Evolutionary conservation across 345 rosid genomes (phyloP).

Genomic region (Sonneratia caseolaris): DNA sequence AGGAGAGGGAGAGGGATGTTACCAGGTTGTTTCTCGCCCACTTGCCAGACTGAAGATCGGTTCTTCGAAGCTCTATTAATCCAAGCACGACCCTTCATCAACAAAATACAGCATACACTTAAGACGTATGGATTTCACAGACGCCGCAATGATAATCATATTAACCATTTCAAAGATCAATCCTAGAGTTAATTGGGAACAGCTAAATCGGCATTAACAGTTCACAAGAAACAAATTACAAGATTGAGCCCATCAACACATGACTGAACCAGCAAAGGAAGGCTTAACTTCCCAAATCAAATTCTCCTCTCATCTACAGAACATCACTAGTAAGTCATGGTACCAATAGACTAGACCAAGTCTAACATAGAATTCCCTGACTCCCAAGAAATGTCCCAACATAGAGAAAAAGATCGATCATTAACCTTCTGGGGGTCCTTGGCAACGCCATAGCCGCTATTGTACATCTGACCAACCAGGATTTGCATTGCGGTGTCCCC

Average conservation of each 20-base stretch:
- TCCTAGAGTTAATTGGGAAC: background rate
- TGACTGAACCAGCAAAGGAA: background rate
- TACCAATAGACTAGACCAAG: background rate
- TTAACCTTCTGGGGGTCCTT: slow-evolving; percentile 61
- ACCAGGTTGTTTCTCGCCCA: slow-evolving; percentile 63
- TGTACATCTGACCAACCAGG: slow-evolving; percentile 82
- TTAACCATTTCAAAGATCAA: background rate
- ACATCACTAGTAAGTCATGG: background rate
- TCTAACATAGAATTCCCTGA: background rate
- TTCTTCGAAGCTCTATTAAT: slow-evolving; percentile 53
- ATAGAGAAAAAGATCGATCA: background rate
- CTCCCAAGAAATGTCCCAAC: slow-evolving; percentile 3
- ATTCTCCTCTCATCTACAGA: background rate
- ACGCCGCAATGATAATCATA: background rate
- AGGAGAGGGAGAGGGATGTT: background rate
- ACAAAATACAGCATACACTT: background rate
- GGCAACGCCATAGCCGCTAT: slow-evolving; percentile 63
- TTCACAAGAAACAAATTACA: too few species aligned
- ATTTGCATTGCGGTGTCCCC: slow-evolving; percentile 73
- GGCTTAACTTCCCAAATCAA: background rate
- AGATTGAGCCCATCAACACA: too few species aligned
- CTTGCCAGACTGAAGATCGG: slow-evolving; percentile 57
- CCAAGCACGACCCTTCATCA: slow-evolving; percentile 60
- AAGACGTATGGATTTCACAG: background rate
- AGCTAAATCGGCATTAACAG: background rate